These are phyloP conservation scores for Thymus quinquecostatus DNA, from an alignment of 257 asterid genomes.

Conservation along the genomic window DNA sequence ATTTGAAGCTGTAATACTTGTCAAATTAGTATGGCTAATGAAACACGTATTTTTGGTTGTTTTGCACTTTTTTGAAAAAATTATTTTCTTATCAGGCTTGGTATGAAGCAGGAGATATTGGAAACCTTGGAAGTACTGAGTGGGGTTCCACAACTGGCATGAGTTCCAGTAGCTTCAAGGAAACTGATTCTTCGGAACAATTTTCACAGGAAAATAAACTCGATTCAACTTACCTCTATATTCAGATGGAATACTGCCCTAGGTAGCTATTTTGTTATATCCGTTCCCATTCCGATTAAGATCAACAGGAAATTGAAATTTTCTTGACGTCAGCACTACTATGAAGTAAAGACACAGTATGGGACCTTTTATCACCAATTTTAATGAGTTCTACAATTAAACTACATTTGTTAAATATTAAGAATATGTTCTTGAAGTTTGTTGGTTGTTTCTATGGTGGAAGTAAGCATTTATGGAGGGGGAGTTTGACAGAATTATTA, in stretches of 20 bases:
- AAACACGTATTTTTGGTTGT: constrained; percentile 10
- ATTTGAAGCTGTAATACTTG: constrained; percentile 21
- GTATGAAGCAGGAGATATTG: constrained; percentile 88
- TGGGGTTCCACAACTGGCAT: constrained; percentile 64
- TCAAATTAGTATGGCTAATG: constrained; percentile 19
- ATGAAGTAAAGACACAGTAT: not conserved
- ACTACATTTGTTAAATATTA: constrained; percentile 1
- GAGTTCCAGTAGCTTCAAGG: constrained; percentile 73
- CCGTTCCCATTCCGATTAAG: not conserved
- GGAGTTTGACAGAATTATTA: not conserved
- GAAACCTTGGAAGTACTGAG: constrained; percentile 50
- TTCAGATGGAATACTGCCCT: constrained; percentile 99
- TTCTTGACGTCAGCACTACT: constrained; percentile 13
- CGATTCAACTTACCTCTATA: constrained; percentile 85
- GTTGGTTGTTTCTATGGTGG: constrained; percentile 6
- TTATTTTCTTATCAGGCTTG: constrained; percentile 64
- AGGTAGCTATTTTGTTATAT: constrained; percentile 50
- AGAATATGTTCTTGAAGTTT: not conserved
- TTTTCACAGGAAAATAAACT: constrained; percentile 58
- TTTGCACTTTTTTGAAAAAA: constrained; percentile 14
- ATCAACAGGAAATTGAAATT: constrained; percentile 20
- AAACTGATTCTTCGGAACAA: constrained; percentile 59
- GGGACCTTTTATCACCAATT: constrained; percentile 17
- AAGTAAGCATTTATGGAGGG: constrained; percentile 6
- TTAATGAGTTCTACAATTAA: constrained; percentile 20